Conservation (phyloP, 371 early-diverging fungal species). For the Mortierella sp. region DNA sequence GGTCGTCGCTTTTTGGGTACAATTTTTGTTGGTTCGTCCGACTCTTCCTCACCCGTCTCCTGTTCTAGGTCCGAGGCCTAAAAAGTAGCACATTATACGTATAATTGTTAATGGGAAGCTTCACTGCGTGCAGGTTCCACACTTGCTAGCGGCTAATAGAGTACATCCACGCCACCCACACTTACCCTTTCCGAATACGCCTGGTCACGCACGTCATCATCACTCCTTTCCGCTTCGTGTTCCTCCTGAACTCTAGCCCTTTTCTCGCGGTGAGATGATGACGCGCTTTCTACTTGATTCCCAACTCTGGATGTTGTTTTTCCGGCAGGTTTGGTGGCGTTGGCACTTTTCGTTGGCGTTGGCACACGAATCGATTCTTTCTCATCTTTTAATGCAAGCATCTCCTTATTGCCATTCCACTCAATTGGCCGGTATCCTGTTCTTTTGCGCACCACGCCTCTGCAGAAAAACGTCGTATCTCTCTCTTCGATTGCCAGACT, state of each 20-base stretch:
- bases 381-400: slow-evolving; percentile 61
- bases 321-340: not conserved
- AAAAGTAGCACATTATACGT: not conserved
- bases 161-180: not conserved
- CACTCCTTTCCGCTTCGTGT: not conserved
- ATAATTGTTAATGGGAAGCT: too few relatives aligned
- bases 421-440: slow-evolving; percentile 55
- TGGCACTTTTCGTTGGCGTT: slow-evolving; percentile 11
- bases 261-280: not conserved
- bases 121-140: not conserved
- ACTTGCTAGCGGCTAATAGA: not conserved
- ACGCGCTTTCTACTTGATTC: not conserved
- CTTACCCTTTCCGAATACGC: not conserved
- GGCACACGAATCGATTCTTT: slow-evolving; percentile 20
- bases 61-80: slow-evolving; percentile 16
- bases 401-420: slow-evolving; percentile 40
- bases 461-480: slow-evolving; percentile 41
- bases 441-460: slow-evolving; percentile 56
- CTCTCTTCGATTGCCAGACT: slow-evolving; percentile 1
- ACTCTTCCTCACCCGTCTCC: slow-evolving; percentile 26
- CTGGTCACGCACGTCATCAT: not conserved
- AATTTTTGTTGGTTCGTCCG: not conserved
- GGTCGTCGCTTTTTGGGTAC: not conserved
- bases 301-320: not conserved
- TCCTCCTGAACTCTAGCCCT: not conserved